Evolutionary conservation across 2,329 filamentous ascomycete species (phyloP), one percentile per base, ranked within the genome.

Genomic region (Talaromyces sp.): DNA sequence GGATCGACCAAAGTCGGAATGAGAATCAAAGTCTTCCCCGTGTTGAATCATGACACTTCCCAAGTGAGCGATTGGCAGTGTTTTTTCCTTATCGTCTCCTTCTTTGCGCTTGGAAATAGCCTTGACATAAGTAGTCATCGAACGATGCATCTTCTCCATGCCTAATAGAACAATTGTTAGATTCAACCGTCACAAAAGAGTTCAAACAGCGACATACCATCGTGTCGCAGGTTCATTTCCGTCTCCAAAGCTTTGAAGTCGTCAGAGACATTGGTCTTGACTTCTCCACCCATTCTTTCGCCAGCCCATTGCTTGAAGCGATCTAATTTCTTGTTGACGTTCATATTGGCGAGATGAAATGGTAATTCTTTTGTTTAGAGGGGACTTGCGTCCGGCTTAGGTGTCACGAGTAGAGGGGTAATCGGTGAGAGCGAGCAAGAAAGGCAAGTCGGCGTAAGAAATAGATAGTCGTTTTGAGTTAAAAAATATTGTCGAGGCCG

Each of bases 281-380:
- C 86, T 80, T 97, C 93, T 70, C 87, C 88, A 72, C 94, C 94
- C 91, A 98, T 97, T 81, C 93, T 92, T 82, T 98, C 94, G 71
- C 92, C 92, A 43, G 93, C 92, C 94, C 94, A 98, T 89, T 98
- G 94, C 83, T 94, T 96, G 83, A 96, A 89, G 75, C 94, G 90
- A 81, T 93, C 94, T 76, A 98, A 88, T 78, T 96, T 97, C 84
- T 96, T 97, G 80, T 88, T 89, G 77, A 89, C 82, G 72, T 87
- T 86, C 85, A 86, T 87, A 27, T 29, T 59, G 5, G 38, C 25
- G 27, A 45, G 17, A 17, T 45, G 22, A 3, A 29, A 59, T n/a
- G 11, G 8, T 27, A 13, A 10, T 31, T 45, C 15, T 45, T 43
- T 27, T 43, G 10, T 22, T 22, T 38, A n/a, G n/a, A n/a, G n/a